Evolutionary conservation across 805 yeast genomes (phyloP).

Genomic region (Saccharomyces eubayanus): DNA sequence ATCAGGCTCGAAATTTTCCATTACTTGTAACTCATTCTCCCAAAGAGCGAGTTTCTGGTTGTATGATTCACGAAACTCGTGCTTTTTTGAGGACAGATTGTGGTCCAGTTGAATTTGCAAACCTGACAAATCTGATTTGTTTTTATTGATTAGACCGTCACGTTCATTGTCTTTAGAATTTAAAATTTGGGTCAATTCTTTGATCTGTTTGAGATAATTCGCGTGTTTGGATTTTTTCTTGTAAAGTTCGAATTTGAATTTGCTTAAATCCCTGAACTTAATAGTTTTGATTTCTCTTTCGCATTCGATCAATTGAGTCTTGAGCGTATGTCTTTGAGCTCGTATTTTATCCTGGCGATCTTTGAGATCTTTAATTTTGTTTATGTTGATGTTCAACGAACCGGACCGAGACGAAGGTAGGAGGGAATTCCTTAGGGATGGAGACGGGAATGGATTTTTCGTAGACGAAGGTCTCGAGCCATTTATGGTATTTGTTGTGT

Average conservation of each 20-base stretch:
- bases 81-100: not conserved
- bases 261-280: not conserved
- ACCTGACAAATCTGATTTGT: not conserved
- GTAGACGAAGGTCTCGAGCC: not conserved
- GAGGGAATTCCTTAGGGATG: not conserved
- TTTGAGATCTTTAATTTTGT: not conserved
- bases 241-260: not conserved
- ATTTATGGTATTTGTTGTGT: not conserved
- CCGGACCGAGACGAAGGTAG: not conserved
- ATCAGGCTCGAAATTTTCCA: constrained; percentile 26
- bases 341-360: not conserved
- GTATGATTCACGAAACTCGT: not conserved
- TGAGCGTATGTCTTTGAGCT: not conserved
- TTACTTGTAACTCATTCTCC: constrained; percentile 17
- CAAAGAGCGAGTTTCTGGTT: constrained; percentile 1
- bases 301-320: not conserved
- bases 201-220: not conserved
- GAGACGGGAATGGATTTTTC: not conserved
- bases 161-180: not conserved
- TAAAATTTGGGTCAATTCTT: not conserved
- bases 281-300: not conserved
- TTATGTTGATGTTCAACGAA: not conserved
- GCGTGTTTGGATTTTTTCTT: not conserved
- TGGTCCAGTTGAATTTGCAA: not conserved
- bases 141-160: not conserved